phyloP scores from a whole-genome alignment of 108 stramenopile species.

The Craspedostauros australis region DNA sequence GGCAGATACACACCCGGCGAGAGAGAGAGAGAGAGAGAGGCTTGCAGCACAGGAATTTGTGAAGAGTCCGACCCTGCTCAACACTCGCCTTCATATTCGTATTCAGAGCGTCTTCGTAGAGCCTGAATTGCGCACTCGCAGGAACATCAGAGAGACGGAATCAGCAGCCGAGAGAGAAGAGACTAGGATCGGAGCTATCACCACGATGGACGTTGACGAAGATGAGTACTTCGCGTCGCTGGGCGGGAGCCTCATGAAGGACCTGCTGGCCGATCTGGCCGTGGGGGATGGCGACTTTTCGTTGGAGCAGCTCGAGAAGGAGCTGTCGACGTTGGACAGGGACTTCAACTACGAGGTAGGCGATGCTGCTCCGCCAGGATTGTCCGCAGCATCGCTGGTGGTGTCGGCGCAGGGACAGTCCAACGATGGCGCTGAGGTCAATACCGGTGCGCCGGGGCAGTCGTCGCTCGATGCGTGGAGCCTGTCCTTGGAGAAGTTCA shows the following conservation, averaged over 20 bases:
- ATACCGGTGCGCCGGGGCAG: constrained; percentile 1
- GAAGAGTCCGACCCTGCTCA: too few relatives aligned
- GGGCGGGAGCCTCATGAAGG: constrained; percentile 74
- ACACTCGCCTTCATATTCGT: too few relatives aligned
- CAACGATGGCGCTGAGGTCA: not conserved
- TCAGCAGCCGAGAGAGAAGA: too few relatives aligned
- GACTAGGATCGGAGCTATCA: not conserved
- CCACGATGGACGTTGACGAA: constrained; percentile 23
- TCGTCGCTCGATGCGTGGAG: constrained; percentile 60
- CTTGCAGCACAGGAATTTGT: too few relatives aligned
- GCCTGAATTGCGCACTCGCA: too few relatives aligned
- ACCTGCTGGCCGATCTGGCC: constrained; percentile 69
- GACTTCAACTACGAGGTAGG: not conserved
- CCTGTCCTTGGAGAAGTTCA: constrained; percentile 61
- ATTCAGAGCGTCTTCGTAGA: too few relatives aligned
- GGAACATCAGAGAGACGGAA: too few relatives aligned
- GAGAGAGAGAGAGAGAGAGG: too few relatives aligned
- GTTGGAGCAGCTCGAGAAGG: constrained; percentile 54
- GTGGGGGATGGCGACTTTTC: constrained; percentile 49
- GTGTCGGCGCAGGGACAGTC: constrained; percentile 27
- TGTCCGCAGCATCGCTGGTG: constrained; percentile 64
- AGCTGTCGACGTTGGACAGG: constrained; percentile 45
- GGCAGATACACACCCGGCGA: too few relatives aligned
- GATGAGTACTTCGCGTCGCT: constrained; percentile 51
- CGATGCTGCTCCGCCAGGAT: constrained; percentile 14